Evolutionary conservation across 2,329 filamentous ascomycete genomes (phyloP), one percentile per base, ranked within the genome.

Genomic region (Nannizziopsis arthrosporioides): DNA sequence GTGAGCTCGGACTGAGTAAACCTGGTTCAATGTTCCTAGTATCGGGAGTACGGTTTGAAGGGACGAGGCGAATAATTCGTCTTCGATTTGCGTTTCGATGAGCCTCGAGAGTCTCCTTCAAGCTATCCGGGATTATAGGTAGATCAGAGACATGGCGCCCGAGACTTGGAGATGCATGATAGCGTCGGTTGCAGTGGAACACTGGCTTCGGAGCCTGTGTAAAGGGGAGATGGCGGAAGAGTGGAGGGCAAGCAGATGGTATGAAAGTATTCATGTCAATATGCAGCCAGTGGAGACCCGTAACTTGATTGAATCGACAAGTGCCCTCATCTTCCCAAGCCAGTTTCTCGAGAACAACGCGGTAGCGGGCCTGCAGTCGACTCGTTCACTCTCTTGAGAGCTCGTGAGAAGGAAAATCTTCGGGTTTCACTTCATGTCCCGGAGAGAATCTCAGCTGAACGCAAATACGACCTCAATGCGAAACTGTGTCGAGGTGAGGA

Each of bases 21-120:
- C 19, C 9, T n/a, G 30, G 22, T 12, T 5, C 17, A 35, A 17
- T 27, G 22, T 11, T 31, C 17, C 27, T 15, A 7, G 14, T 11
- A 30, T 42, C 30, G n/a, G 9, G 10, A 10, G 15, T 6, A 7
- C 27, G 15, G 11, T 15, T 22, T 11, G 2, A 30, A 14, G 30
- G 47, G n/a, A 45, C 17, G 4, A 31, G 38, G 7, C 42, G 47
- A 14, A 49, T 44, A 19, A 44, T 4, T 17, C 22, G 44, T 30
- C 27, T 53, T 31, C 56, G 58, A 42, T 67, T 67, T 18, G 57
- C 52, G 27, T 52, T 53, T 42, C 63, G 60, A 52, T 66, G 63
- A 35, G 61, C 59, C 44, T 62, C 57, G 12, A 68, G 56, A 6
- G 66, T 67, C 39, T 59, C 56, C 19, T 46, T 44, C 6, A 66